Base-by-base conservation (phyloP, 2,329 filamentous ascomycete species). In the Pestalotiopsis sp. region DNA sequence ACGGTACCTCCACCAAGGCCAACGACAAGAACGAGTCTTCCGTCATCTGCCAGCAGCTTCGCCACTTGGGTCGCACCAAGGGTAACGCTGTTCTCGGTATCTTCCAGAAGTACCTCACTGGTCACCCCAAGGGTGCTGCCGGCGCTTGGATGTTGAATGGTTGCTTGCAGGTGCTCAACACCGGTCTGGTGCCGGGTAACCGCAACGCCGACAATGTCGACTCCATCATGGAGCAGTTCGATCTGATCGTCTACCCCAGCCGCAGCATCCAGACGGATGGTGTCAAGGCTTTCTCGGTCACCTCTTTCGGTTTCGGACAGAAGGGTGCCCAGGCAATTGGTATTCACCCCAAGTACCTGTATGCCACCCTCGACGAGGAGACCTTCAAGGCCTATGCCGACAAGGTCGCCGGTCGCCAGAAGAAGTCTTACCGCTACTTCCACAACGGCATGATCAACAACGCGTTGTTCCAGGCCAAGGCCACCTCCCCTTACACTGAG, bases 101-200 rank as follows among this genome's bases (percentile, higher is more conserved):
- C 80, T 99, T 98, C 92, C 96, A 99, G 84, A 99, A 99, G 84
- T 98, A 97, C 82, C 91, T 99, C 71, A 99, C 97, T 67, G 96
- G 96, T 81, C 96, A 99, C 81, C 96, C 96, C 77, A 99, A 99
- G 90, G 96, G 96, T 91, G 95, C 96, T 76, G 96, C 96, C 70
- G 96, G 96, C 86, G 96, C 95, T 63, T 99, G 96, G 95, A 99
- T 99, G 96, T 91, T 99, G 88, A 99, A 99, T 86, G 96, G 96
- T 73, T 96, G 93, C 81, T 85, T 99, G 80, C 96, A 99, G 81
- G 94, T 98, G 60, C 89, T 99, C 76, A 97, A 98, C 86, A 92
- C 88, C 65, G 96, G 96, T 78, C 86, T 99, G 64, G 95, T 99
- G 27, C 96, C 96, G 14, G 96, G 96, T 69, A 99, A 99, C 85